These are phyloP conservation scores for Kwoniella sp. DNA, from an alignment of 768 basidiomycete species.

Conservation along the genomic window DNA sequence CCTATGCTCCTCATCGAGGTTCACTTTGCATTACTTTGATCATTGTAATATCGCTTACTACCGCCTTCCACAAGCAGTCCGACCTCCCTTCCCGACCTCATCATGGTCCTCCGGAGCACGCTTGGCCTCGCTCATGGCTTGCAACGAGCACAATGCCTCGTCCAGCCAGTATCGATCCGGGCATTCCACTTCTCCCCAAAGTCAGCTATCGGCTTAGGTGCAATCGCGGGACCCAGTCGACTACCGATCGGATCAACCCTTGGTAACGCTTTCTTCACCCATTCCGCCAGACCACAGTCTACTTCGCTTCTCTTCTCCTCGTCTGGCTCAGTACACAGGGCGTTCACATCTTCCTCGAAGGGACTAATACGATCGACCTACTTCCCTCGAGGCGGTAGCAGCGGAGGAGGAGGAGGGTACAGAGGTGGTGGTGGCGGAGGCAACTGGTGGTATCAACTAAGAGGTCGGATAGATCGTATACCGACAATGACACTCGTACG, in stretches of 20 bases:
- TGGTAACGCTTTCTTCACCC: not conserved
- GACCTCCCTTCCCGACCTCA: too few species aligned
- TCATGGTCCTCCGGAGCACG: constrained; percentile 5
- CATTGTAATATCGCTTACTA: too few species aligned
- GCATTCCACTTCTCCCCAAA: not conserved
- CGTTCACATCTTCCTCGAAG: constrained; percentile 19
- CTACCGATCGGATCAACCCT: not conserved
- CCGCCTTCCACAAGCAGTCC: too few species aligned
- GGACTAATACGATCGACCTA: constrained; percentile 32
- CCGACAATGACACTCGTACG: constrained; percentile 43
- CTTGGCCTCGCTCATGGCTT: not conserved
- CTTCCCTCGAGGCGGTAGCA: constrained; percentile 34
- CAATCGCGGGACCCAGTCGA: not conserved
- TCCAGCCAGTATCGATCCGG: not conserved
- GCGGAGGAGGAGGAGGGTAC: constrained; percentile 29
- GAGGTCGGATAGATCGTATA: constrained; percentile 42
- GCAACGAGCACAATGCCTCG: not conserved
- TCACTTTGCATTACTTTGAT: too few species aligned
- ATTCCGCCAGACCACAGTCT: not conserved
- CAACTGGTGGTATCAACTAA: constrained; percentile 30
- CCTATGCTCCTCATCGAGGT: constrained; percentile 6
- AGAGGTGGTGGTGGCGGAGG: constrained; percentile 18
- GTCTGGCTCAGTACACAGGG: constrained; percentile 7
- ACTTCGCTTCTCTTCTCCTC: not conserved
- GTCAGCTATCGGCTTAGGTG: not conserved